Percentiles rank a stretch among this genome's conserved stretches.
These are phyloP conservation scores for Echites panduratus DNA, from an alignment of 257 asterid species.

Conservation along the genomic window DNA sequence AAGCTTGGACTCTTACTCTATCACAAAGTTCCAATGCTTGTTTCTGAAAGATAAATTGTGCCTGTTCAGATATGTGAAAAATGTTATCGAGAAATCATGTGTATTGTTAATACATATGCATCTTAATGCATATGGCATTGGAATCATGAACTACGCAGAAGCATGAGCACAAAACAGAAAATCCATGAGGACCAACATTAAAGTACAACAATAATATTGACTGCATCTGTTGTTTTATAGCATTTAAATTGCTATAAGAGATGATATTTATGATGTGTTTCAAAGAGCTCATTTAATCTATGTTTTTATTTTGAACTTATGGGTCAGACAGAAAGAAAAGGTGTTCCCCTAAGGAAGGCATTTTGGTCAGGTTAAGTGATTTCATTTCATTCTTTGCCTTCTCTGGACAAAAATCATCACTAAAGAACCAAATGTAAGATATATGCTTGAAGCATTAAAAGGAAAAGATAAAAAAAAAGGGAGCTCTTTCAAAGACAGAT, in stretches of 20 bases:
- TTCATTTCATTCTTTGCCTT: neutral
- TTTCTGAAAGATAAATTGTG: slow-evolving; percentile 71
- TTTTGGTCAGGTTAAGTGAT: neutral
- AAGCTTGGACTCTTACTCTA: slow-evolving; percentile 44
- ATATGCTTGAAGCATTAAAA: neutral
- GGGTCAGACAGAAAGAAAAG: neutral
- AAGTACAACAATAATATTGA: neutral
- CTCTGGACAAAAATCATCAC: neutral
- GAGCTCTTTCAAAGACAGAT: neutral
- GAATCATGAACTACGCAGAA: neutral
- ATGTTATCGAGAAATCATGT: no score
- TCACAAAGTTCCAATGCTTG: slow-evolving; percentile 97
- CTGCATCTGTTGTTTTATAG: neutral
- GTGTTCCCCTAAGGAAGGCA: neutral
- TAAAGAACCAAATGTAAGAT: neutral
- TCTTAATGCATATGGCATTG: neutral
- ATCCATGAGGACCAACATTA: neutral
- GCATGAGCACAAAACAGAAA: neutral
- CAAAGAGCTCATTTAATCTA: neutral
- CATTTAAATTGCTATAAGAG: neutral
- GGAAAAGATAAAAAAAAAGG: neutral
- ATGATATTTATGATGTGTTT: neutral
- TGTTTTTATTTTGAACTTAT: neutral
- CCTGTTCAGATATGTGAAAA: slow-evolving; percentile 47
- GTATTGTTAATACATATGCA: neutral